Evolutionary conservation across 352 stramenopile species (phyloP).

Genomic region (Phytophthora meadii): DNA sequence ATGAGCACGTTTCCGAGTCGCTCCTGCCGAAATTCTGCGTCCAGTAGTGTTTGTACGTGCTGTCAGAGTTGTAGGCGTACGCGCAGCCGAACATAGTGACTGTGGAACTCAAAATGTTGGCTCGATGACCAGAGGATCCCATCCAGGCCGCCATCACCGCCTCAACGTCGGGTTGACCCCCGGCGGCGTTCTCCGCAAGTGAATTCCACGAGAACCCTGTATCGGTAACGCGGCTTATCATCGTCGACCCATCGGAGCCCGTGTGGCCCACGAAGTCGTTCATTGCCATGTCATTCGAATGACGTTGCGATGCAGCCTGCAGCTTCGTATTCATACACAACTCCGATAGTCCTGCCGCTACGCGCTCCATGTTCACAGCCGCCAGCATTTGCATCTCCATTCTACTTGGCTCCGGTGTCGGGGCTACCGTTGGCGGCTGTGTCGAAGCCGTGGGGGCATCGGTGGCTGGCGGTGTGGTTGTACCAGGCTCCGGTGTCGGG

Average conservation of each 20-base stretch:
- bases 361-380: too few species aligned
- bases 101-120: constrained; percentile 36
- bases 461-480: too few species aligned
- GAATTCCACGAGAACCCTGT: constrained; percentile 45
- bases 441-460: too few species aligned
- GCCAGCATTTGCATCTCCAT: too few species aligned
- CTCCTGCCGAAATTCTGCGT: constrained; percentile 61
- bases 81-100: constrained; percentile 43
- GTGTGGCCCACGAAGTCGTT: constrained; percentile 60
- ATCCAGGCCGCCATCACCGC: constrained; percentile 48
- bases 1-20: constrained; percentile 26
- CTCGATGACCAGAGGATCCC: constrained; percentile 34
- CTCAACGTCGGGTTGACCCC: constrained; percentile 37
- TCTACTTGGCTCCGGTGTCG: too few species aligned
- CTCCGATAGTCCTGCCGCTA: too few species aligned
- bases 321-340: too few species aligned
- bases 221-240: constrained; percentile 46
- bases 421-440: too few species aligned
- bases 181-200: constrained; percentile 55
- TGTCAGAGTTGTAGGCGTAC: constrained; percentile 52
- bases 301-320: too few species aligned
- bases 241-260: constrained; percentile 43
- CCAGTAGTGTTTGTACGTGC: constrained; percentile 63
- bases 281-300: constrained; percentile 47
- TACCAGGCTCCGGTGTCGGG: too few species aligned